Percentiles rank a stretch among this genome's conserved stretches.
These are phyloP conservation scores for Rosellinia necatrix DNA, from an alignment of 2,329 filamentous ascomycete species.

Conservation along the genomic window DNA sequence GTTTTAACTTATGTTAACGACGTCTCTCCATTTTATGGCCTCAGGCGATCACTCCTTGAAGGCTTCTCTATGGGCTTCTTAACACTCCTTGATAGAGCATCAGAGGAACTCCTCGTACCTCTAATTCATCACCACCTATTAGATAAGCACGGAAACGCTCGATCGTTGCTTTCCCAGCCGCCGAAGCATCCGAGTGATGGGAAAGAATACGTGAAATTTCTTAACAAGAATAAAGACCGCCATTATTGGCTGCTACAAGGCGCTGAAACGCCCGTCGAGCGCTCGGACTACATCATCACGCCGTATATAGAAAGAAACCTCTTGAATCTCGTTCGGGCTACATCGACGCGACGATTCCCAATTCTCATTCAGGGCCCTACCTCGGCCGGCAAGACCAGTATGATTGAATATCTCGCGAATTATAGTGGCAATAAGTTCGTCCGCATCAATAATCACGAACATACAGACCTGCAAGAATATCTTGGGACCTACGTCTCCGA, in stretches of 20 bases:
- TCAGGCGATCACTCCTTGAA: conserved; percentile 87
- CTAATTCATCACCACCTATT: conserved; percentile 82
- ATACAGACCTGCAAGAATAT: conserved; percentile 97
- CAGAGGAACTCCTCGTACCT: conserved; percentile 77
- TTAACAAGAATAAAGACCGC: conserved; percentile 63
- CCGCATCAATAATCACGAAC: conserved; percentile 98
- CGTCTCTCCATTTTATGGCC: conserved; percentile 80
- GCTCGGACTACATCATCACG: conserved; percentile 93
- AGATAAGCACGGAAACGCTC: conserved; percentile 68
- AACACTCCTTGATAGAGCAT: conserved; percentile 82
- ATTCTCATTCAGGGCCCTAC: conserved; percentile 96
- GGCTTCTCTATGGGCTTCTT: conserved; percentile 98
- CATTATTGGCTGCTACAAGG: conserved; percentile 93
- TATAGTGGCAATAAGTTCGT: conserved; percentile 96
- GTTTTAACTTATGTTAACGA: conserved; percentile 87
- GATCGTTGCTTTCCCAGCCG: conserved; percentile 75
- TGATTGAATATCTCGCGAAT: conserved; percentile 99
- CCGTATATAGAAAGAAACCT: conserved; percentile 94
- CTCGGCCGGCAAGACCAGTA: conserved; percentile 97
- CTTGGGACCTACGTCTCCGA: conserved; percentile 91
- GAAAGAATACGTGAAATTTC: conserved; percentile 78
- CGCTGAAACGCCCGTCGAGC: conserved; percentile 65
- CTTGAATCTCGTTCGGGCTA: conserved; percentile 90
- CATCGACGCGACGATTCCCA: conserved; percentile 88
- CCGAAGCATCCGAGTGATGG: conserved; percentile 79